Base-by-base conservation (phyloP, 768 basidiomycete species). In the Suillus americanus region DNA sequence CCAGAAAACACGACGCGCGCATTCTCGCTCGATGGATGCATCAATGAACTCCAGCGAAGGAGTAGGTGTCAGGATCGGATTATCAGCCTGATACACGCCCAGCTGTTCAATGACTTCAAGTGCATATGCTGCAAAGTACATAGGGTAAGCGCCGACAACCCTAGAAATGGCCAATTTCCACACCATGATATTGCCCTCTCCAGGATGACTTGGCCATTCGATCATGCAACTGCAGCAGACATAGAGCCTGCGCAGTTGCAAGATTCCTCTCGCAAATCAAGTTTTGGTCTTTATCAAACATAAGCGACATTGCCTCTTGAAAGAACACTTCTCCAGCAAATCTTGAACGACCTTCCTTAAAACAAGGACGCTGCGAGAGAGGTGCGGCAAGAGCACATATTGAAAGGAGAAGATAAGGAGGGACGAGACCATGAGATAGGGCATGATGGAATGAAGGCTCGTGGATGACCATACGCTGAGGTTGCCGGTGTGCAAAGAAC, bases 1-100 rank as follows among this genome's bases (percentile, higher is more conserved):
- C 91, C 92, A 94, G 75, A 93, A 92, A 64, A 90, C 86, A 63
- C 92, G 86, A 54, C 92, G 88, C n/a, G 87, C 80, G 66, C 89
- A 89, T 78, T 94, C 91, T 65, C 86, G 88, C 70, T 91, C 88
- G 67, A 90, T 85, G 55, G 83, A 83, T 62, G 80, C 79, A 66
- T 87, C 82, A 28, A 86, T 86, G 68, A 85, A 85, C 61, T 85
- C 84, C 61, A 85, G 79, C 64, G 86, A 81, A 60, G 86, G 86
- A 50, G 84, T 77, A 55, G 87, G 84, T 45, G 89, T 84, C 66
- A 85, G 79, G 62, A 83, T 81, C 41, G 86, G 84, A 69, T 84
- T 82, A 65, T 91, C 88, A 45, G 86, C 84, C 67, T 81, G 81
- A 70, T 87, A 85, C 40, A 91, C 84, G 66, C 86, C 86, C 65